Evolutionary conservation across 805 yeast genomes (phyloP).

Genomic region (Kodamaea fukazawae): DNA sequence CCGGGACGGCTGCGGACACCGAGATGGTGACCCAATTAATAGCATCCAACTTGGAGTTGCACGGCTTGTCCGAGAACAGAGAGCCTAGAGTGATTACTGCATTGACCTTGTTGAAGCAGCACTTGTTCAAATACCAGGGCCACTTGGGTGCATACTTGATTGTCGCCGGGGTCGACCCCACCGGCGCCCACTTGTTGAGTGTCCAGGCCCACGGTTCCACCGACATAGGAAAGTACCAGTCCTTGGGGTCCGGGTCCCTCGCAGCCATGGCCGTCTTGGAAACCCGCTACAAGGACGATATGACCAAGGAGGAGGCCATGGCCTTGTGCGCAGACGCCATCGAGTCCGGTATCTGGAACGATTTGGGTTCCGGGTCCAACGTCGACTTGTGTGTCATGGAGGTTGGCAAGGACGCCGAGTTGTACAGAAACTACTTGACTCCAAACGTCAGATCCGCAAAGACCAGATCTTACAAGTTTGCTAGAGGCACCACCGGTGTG

Average conservation of each 20-base stretch:
- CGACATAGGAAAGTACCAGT: conserved; percentile 89
- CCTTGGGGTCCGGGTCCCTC: conserved; percentile 94
- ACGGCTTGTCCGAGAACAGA: conserved; percentile 77
- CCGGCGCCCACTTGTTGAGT: conserved; percentile 89
- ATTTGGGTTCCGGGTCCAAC: conserved; percentile 97
- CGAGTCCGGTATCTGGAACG: conserved; percentile 98
- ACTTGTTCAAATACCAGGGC: conserved; percentile 94
- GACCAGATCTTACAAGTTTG: conserved; percentile 78
- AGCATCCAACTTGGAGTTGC: conserved; percentile 86
- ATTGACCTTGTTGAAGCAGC: conserved; percentile 89
- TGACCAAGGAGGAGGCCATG: conserved; percentile 88
- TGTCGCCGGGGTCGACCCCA: conserved; percentile 97
- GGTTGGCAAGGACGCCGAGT: conserved; percentile 79
- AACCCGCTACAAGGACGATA: conserved; percentile 74
- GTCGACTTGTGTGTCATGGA: conserved; percentile 98
- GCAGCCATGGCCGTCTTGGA: conserved; percentile 99
- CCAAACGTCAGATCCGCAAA: conserved; percentile 87
- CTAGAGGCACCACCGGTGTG: conserved; percentile 92
- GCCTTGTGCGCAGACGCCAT: conserved; percentile 88
- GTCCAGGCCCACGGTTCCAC: conserved; percentile 98
- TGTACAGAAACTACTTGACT: conserved; percentile 81
- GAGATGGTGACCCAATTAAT: conserved; percentile 96
- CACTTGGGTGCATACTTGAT: conserved; percentile 95
- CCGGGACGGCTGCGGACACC: conserved; percentile 99
- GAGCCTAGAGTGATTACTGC: conserved; percentile 93